phyloP scores from a whole-genome alignment of 495 filamentous ascomycete species.

The Hyaloscypha variabilis region DNA sequence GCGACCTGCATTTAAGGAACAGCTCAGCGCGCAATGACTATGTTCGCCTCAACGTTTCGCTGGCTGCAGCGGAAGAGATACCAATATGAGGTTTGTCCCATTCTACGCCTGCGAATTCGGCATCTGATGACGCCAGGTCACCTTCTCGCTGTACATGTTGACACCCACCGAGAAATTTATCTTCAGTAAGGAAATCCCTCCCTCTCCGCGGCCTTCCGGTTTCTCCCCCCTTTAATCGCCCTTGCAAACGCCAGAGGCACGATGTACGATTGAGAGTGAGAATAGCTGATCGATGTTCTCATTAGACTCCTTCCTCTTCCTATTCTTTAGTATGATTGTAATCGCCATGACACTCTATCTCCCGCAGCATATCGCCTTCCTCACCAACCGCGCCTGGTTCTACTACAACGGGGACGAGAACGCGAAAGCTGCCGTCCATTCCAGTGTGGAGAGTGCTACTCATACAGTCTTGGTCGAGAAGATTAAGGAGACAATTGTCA shows the following conservation, averaged over 20 bases:
- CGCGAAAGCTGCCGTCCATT: slow-evolving; percentile 38
- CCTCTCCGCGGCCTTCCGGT: slow-evolving; percentile 5
- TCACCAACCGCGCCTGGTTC: slow-evolving; percentile 85
- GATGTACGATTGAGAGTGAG: not conserved
- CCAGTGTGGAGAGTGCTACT: slow-evolving; percentile 34
- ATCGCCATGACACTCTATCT: slow-evolving; percentile 89
- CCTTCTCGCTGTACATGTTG: slow-evolving; percentile 84
- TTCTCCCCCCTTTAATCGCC: not conserved
- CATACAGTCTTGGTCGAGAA: slow-evolving; percentile 29
- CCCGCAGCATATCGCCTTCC: slow-evolving; percentile 79
- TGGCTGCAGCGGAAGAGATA: slow-evolving; percentile 75
- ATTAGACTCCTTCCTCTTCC: slow-evolving; percentile 86
- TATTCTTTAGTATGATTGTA: slow-evolving; percentile 80
- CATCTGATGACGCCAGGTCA: slow-evolving; percentile 47
- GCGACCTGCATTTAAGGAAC: too few species aligned
- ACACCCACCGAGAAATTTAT: slow-evolving; percentile 83
- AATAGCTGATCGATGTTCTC: not conserved
- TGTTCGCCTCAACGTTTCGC: slow-evolving; percentile 33
- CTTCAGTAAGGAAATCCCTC: slow-evolving; percentile 51
- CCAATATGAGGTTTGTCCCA: slow-evolving; percentile 64
- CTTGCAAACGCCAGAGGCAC: not conserved
- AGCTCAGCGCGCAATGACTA: slow-evolving; percentile 16
- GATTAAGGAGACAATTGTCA: slow-evolving; percentile 34
- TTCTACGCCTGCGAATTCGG: not conserved
- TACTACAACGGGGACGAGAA: slow-evolving; percentile 84